A percentile compares a stretch with the other conserved stretches of the same genome.
Conservation (phyloP, 208 protist genomes). For the Trypanosoma conorhini region DNA sequence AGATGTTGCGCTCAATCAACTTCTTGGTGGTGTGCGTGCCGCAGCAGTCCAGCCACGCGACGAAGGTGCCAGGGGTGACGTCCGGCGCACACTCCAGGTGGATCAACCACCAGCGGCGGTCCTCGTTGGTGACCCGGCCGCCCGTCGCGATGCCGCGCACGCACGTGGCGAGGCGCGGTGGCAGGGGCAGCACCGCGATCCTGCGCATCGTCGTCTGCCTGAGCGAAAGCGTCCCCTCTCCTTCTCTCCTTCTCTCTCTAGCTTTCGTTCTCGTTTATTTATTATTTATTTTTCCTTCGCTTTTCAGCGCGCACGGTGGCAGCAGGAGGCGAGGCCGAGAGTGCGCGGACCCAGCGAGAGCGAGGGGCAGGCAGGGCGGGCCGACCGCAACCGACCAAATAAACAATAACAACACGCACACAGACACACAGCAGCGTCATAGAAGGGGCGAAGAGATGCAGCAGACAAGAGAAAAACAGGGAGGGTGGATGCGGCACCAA, state of each 20-base stretch:
- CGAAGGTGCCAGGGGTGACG: conserved; percentile 82
- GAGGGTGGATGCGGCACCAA: neutral
- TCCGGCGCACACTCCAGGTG: conserved; percentile 87
- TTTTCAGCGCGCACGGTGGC: too few relatives aligned
- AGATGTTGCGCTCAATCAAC: conserved; percentile 90
- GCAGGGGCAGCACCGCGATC: neutral
- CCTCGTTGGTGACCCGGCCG: conserved; percentile 85
- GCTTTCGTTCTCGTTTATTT: too few relatives aligned
- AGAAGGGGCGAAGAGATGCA: neutral
- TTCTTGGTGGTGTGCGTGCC: conserved; percentile 91
- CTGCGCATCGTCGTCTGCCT: conserved; percentile 6
- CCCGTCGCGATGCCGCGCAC: conserved; percentile 48
- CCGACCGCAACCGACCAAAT: too few relatives aligned
- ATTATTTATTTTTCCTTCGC: too few relatives aligned
- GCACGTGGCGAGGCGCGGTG: neutral
- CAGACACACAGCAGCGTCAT: too few relatives aligned
- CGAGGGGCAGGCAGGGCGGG: too few relatives aligned
- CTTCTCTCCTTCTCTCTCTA: conserved; percentile 10
- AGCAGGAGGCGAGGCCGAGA: too few relatives aligned
- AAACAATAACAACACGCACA: too few relatives aligned
- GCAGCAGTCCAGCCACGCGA: conserved; percentile 86
- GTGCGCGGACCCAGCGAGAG: too few relatives aligned
- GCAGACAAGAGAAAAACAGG: conserved; percentile 3
- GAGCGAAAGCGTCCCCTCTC: neutral
- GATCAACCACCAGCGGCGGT: conserved; percentile 87